Percentiles rank a stretch among this genome's conserved stretches.
phyloP scores from a whole-genome alignment of 148 eudicot genomes.

The Rhododendron williamsianum region DNA sequence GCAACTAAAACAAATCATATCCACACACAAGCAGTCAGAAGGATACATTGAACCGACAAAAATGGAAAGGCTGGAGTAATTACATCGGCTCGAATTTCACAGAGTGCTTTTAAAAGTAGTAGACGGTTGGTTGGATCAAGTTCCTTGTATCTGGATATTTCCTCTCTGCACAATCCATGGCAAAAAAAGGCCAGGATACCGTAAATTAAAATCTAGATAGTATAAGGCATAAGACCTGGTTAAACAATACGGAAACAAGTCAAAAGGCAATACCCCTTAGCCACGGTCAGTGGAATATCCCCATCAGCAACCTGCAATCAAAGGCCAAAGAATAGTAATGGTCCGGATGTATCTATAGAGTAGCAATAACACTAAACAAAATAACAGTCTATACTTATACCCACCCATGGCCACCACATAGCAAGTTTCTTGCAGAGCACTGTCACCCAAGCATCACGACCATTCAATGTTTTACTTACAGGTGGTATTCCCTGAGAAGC shows the following conservation, averaged over 20 bases:
- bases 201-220: background rate
- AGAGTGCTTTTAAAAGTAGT: slow-evolving; percentile 72
- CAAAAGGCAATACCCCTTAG: slow-evolving; percentile 59
- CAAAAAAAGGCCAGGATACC: background rate
- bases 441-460: slow-evolving; percentile 68
- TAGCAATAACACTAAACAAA: background rate
- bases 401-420: slow-evolving; percentile 92
- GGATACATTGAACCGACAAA: slow-evolving; percentile 5
- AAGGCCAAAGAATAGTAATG: slow-evolving; percentile 12
- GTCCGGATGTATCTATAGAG: background rate
- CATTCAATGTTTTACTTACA: slow-evolving; percentile 40
- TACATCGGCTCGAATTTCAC: slow-evolving; percentile 84
- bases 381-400: slow-evolving; percentile 15
- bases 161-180: slow-evolving; percentile 50
- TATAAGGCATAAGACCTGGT: background rate
- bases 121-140: slow-evolving; percentile 74
- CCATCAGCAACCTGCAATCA: slow-evolving; percentile 80
- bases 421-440: slow-evolving; percentile 67
- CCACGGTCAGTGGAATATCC: slow-evolving; percentile 53
- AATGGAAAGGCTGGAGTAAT: background rate
- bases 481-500: slow-evolving; percentile 69
- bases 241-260: background rate
- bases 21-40: background rate
- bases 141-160: slow-evolving; percentile 63
- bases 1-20: background rate